phyloP scores from a whole-genome alignment of 306 rosid species.

The Sicyos baderoa region DNA sequence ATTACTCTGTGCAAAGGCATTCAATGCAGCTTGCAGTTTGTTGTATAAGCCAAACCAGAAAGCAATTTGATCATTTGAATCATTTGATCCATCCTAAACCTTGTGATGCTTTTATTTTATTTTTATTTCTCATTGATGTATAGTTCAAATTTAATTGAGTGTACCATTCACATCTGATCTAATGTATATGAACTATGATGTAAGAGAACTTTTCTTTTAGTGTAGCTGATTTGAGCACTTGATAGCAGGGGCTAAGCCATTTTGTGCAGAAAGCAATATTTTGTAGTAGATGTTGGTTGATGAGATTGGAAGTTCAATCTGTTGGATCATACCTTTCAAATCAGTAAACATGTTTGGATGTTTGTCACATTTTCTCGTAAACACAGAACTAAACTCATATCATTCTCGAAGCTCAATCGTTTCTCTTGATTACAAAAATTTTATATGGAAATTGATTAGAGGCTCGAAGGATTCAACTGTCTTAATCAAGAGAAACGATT shows the following conservation, averaged over 20 bases:
- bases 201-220: too few relatives aligned
- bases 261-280: background rate
- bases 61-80: background rate
- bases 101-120: background rate
- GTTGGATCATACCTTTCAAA: background rate
- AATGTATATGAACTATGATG: background rate
- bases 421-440: too few relatives aligned
- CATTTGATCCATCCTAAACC: background rate
- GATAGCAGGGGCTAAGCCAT: background rate
- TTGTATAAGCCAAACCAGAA: background rate
- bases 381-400: background rate
- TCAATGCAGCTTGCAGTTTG: constrained; percentile 5
- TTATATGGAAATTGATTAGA: too few relatives aligned
- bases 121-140: background rate
- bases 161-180: background rate
- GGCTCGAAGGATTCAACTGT: too few relatives aligned
- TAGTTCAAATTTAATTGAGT: background rate
- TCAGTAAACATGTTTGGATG: background rate
- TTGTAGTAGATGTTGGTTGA: background rate
- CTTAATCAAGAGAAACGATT: too few relatives aligned
- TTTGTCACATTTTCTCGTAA: background rate
- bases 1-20: constrained; percentile 21
- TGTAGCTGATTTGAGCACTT: background rate
- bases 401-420: constrained; percentile 21
- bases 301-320: background rate